Conservation (phyloP, 2,329 filamentous ascomycete species). For the Xylariales sp. region DNA sequence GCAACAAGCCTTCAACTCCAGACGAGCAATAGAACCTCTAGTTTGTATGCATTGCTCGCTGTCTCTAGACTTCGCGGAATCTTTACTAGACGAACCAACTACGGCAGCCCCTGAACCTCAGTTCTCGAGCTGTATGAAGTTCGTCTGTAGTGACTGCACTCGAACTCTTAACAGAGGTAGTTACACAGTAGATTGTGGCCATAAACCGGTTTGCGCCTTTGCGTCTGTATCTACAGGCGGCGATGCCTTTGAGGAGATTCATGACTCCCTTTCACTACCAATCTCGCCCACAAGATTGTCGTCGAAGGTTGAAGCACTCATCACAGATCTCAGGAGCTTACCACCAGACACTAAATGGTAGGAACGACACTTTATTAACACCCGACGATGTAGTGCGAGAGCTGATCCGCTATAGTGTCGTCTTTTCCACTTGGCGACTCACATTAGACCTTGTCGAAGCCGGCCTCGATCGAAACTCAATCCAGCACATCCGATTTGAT, state of each 20-base stretch:
- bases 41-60: slow-evolving; percentile 49
- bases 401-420: slow-evolving; percentile 52
- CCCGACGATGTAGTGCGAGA: neutral
- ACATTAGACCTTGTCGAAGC: slow-evolving; percentile 59
- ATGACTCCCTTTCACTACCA: neutral
- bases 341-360: slow-evolving; percentile 15
- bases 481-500: slow-evolving; percentile 58
- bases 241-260: slow-evolving; percentile 41
- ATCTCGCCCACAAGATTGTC: neutral
- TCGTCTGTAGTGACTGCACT: slow-evolving; percentile 50
- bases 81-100: slow-evolving; percentile 35
- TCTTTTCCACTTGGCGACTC: slow-evolving; percentile 63
- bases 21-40: slow-evolving; percentile 45
- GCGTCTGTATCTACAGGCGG: slow-evolving; percentile 44
- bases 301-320: slow-evolving; percentile 20
- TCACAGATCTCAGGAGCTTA: slow-evolving; percentile 10
- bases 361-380: neutral
- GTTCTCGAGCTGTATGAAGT: slow-evolving; percentile 52
- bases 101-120: slow-evolving; percentile 13
- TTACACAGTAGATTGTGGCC: slow-evolving; percentile 41
- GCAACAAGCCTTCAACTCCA: slow-evolving; percentile 52
- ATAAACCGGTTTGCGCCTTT: slow-evolving; percentile 42
- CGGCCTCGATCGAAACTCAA: slow-evolving; percentile 51
- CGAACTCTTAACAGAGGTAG: slow-evolving; percentile 6
- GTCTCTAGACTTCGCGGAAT: slow-evolving; percentile 42